Conservation (phyloP, 1,284 basidiomycete species). For the Ceratobasidium sp. region DNA sequence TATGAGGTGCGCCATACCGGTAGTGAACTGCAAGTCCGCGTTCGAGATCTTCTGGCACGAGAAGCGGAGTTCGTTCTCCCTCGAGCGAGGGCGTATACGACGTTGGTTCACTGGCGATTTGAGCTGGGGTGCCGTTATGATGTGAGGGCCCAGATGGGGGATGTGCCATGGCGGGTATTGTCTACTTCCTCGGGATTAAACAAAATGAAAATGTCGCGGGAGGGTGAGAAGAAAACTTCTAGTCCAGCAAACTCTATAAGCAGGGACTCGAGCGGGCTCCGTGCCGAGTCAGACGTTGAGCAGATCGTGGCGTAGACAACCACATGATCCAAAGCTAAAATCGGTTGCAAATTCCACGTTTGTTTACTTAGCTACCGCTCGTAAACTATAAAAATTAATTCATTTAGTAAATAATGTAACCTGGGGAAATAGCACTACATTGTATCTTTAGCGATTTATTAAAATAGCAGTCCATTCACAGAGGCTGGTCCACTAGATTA, state of each 20-base stretch:
- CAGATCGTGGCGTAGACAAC: slow-evolving; percentile 3
- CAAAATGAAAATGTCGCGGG: too few species aligned
- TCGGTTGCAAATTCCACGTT: slow-evolving; percentile 31
- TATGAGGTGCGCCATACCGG: slow-evolving; percentile 18
- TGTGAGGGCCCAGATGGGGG: neutral
- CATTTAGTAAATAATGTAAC: neutral
- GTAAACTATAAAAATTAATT: neutral
- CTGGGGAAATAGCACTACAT: neutral
- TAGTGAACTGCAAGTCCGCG: slow-evolving; percentile 23
- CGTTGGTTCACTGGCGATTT: slow-evolving; percentile 14
- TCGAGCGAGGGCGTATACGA: slow-evolving; percentile 32
- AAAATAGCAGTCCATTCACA: too few species aligned
- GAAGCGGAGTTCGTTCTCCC: slow-evolving; percentile 34
- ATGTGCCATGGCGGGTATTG: slow-evolving; percentile 10
- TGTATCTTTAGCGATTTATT: too few species aligned
- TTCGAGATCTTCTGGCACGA: slow-evolving; percentile 29
- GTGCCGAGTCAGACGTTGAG: slow-evolving; percentile 24
- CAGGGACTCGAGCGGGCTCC: neutral
- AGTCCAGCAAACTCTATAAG: too few species aligned
- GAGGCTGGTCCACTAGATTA: too few species aligned
- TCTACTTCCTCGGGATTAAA: too few species aligned
- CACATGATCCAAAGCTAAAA: slow-evolving; percentile 41
- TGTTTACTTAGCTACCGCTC: too few species aligned
- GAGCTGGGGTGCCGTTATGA: slow-evolving; percentile 13
- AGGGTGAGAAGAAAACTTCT: too few species aligned